Percentiles rank a stretch among this genome's conserved stretches.
Evolutionary conservation across 2,329 filamentous ascomycete genomes (phyloP).

Genomic region (Sporothrix globosa): DNA sequence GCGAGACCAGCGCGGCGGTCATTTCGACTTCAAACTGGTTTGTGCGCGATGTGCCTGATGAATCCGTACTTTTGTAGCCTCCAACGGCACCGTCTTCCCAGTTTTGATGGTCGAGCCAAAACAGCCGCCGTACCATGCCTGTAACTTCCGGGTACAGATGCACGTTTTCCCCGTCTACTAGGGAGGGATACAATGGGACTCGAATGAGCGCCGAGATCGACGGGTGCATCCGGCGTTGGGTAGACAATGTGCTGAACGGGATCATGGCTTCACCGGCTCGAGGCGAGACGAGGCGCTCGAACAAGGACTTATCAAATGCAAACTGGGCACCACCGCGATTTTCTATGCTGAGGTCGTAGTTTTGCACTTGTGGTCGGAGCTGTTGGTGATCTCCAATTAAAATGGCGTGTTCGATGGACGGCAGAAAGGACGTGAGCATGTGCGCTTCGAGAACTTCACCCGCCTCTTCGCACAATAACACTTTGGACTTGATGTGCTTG

Average conservation of each 20-base stretch:
- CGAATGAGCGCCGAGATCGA: conserved; percentile 62
- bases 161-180: conserved; percentile 55
- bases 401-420: conserved; percentile 63
- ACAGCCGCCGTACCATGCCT: conserved; percentile 58
- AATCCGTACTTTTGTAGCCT: conserved; percentile 37
- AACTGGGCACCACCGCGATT: conserved; percentile 54
- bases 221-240: conserved; percentile 68
- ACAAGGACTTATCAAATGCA: conserved; percentile 62
- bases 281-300: conserved; percentile 53
- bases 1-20: conserved; percentile 63
- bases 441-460: conserved; percentile 70
- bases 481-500: conserved; percentile 54
- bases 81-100: conserved; percentile 48
- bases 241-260: conserved; percentile 51
- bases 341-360: conserved; percentile 57
- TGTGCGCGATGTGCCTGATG: conserved; percentile 49
- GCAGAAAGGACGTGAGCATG: conserved; percentile 61
- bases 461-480: conserved; percentile 69
- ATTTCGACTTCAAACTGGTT: conserved; percentile 68
- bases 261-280: conserved; percentile 31
- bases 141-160: conserved; percentile 51
- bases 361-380: conserved; percentile 61
- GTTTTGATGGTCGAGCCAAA: conserved; percentile 64
- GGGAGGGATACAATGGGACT: conserved; percentile 58
- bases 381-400: conserved; percentile 67